Conservation (phyloP, 805 yeast genomes). For the Myxozyma vanderwaltii region DNA sequence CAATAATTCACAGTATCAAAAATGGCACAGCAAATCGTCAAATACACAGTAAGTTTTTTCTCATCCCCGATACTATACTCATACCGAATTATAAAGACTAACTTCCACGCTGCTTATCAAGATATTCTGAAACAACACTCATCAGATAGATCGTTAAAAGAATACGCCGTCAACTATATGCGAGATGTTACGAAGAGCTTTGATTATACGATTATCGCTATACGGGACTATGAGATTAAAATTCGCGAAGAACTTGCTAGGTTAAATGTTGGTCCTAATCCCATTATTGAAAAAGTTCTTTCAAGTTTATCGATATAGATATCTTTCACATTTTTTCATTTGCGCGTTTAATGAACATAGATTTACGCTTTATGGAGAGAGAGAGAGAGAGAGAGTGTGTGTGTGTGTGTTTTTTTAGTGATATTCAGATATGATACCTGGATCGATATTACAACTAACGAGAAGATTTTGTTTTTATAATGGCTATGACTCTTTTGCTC, state of each 20-base stretch:
- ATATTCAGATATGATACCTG: too few relatives aligned
- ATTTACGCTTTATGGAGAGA: too few relatives aligned
- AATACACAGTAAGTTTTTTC: slow-evolving; percentile 41
- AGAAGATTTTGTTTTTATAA: too few relatives aligned
- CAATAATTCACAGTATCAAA: slow-evolving; percentile 68
- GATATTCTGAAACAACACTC: slow-evolving; percentile 59
- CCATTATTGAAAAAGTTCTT: slow-evolving; percentile 22
- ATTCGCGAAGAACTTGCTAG: slow-evolving; percentile 19
- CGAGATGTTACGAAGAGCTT: slow-evolving; percentile 47
- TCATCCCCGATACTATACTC: slow-evolving; percentile 6
- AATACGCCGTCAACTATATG: slow-evolving; percentile 54
- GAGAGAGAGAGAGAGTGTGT: too few relatives aligned
- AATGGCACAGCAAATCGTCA: slow-evolving; percentile 45
- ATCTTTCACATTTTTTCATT: too few relatives aligned
- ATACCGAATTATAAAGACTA: slow-evolving; percentile 1
- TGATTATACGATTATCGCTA: slow-evolving; percentile 41
- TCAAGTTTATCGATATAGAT: slow-evolving; percentile 3
- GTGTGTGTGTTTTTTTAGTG: too few relatives aligned
- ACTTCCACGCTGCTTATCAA: slow-evolving; percentile 9
- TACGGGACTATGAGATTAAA: slow-evolving; percentile 15
- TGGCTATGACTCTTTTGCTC: too few relatives aligned
- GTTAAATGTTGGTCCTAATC: slow-evolving; percentile 21
- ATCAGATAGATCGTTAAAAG: slow-evolving; percentile 52
- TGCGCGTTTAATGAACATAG: too few relatives aligned
- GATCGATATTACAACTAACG: too few relatives aligned